Evolutionary conservation across 192 early-diverging fungal species (phyloP).

Genomic region (Cladochytrium replicatum): DNA sequence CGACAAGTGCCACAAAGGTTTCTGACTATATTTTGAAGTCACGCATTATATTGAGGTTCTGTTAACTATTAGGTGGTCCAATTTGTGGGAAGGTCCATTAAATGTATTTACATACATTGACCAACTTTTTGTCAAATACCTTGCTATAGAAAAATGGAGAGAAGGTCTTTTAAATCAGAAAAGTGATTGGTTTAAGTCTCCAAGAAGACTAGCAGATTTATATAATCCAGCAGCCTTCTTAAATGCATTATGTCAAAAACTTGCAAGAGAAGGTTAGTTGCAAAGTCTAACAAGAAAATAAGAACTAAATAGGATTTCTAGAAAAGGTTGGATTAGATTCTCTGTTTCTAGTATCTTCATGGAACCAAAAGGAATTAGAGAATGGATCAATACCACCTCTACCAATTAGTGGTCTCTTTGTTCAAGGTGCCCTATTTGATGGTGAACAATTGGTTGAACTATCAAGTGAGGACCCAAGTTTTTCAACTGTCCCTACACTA

Average conservation of each 20-base stretch:
- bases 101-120: constrained; percentile 23
- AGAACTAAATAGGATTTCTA: not conserved
- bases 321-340: not conserved
- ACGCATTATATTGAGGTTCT: not conserved
- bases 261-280: constrained; percentile 33
- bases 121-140: constrained; percentile 20
- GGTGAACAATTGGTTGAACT: constrained; percentile 26
- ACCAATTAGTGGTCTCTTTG: constrained; percentile 27
- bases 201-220: constrained; percentile 23
- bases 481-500: constrained; percentile 27
- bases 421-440: constrained; percentile 44
- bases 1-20: constrained; percentile 30
- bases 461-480: constrained; percentile 27
- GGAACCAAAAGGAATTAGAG: not conserved
- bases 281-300: not conserved
- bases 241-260: constrained; percentile 42
- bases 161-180: constrained; percentile 1
- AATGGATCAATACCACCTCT: not conserved
- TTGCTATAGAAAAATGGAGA: constrained; percentile 15
- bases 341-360: not conserved
- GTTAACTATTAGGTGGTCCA: constrained; percentile 24
- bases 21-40: not conserved
- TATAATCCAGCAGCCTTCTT: constrained; percentile 41
- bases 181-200: constrained; percentile 19
- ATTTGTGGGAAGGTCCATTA: constrained; percentile 38